Conservation (phyloP, 1,139 yeast species). For the Magnusiomyces clavatus region DNA sequence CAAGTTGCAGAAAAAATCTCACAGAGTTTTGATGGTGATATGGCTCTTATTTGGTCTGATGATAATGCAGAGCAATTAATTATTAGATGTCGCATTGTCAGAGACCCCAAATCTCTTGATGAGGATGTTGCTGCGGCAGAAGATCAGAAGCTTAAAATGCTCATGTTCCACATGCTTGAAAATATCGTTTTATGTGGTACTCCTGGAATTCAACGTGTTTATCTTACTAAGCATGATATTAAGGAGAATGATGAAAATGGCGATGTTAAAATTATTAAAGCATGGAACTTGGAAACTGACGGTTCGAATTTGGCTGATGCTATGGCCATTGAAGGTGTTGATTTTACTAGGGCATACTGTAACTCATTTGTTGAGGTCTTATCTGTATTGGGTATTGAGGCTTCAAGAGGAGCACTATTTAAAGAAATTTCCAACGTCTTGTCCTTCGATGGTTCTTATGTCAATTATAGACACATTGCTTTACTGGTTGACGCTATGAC, state of each 20-base stretch:
- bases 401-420: constrained; percentile 90
- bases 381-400: constrained; percentile 96
- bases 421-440: constrained; percentile 93
- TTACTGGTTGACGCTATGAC: constrained; percentile 97
- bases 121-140: constrained; percentile 95
- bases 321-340: constrained; percentile 93
- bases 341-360: constrained; percentile 80
- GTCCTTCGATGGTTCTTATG: constrained; percentile 99
- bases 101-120: constrained; percentile 90
- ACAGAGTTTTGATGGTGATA: constrained; percentile 86
- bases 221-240: constrained; percentile 86
- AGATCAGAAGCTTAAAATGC: constrained; percentile 90
- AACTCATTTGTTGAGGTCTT: constrained; percentile 94
- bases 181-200: constrained; percentile 94
- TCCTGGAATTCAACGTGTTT: constrained; percentile 85
- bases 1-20: constrained; percentile 96
- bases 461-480: constrained; percentile 97
- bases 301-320: constrained; percentile 96
- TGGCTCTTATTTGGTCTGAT: constrained; percentile 98
- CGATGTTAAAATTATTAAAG: constrained; percentile 80
- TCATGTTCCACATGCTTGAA: constrained; percentile 94
- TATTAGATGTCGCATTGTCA: constrained; percentile 95
- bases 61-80: constrained; percentile 96
- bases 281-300: constrained; percentile 98
- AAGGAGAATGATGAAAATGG: constrained; percentile 76